These are phyloP conservation scores for Trichosporon ovoides DNA, from an alignment of 1,284 basidiomycete genomes.

Conservation along the genomic window DNA sequence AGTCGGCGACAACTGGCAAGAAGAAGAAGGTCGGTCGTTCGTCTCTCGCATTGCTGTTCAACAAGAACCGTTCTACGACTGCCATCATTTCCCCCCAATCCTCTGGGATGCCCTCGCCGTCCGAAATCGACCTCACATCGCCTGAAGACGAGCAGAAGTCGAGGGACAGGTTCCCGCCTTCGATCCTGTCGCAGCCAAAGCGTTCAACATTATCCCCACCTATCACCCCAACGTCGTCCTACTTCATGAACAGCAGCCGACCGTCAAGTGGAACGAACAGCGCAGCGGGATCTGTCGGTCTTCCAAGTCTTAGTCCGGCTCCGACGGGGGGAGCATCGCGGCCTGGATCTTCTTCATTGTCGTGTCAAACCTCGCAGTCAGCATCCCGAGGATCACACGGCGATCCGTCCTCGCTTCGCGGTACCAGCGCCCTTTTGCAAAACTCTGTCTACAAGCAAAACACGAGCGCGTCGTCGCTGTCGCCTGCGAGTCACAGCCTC, in stretches of 20 bases:
- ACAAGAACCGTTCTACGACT: not conserved
- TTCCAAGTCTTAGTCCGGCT: not conserved
- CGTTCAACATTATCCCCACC: not conserved
- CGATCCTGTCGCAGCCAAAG: not conserved
- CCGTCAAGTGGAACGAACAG: not conserved
- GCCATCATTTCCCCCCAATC: not conserved
- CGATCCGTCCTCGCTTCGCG: slow-evolving; percentile 1
- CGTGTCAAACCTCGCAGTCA: not conserved
- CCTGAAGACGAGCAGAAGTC: not conserved
- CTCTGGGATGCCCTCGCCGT: not conserved
- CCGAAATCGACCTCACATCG: slow-evolving; percentile 3
- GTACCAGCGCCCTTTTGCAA: not conserved
- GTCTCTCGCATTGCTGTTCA: not conserved
- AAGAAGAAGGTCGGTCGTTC: not conserved
- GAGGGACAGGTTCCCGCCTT: not conserved
- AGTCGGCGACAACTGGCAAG: not conserved
- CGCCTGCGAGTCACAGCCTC: not conserved
- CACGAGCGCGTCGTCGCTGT: slow-evolving; percentile 1
- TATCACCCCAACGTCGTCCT: not conserved
- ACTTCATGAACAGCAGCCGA: not conserved
- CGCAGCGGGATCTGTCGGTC: not conserved
- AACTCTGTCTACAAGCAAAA: not conserved
- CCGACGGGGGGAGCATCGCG: not conserved
- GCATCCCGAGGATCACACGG: not conserved
- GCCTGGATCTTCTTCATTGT: not conserved